These are phyloP conservation scores for Schizosaccharomyces lindneri DNA, from an alignment of 805 yeast genomes.

Conservation along the genomic window DNA sequence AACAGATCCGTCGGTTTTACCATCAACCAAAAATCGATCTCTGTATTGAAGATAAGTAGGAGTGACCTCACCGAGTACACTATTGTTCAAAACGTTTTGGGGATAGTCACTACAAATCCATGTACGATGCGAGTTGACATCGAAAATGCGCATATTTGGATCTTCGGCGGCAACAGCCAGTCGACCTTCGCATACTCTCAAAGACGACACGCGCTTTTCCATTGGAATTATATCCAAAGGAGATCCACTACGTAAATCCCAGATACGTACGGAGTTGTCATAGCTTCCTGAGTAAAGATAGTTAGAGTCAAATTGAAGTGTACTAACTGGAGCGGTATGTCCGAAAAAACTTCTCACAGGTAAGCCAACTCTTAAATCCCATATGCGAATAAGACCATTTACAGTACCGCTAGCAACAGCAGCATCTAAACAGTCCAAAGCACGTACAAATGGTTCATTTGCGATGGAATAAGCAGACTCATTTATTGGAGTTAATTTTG, in stretches of 20 bases:
- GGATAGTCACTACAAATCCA: slow-evolving; percentile 20
- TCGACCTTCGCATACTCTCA: slow-evolving; percentile 34
- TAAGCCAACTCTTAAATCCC: slow-evolving; percentile 54
- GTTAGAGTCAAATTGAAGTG: slow-evolving; percentile 42
- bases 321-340: slow-evolving; percentile 43
- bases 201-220: slow-evolving; percentile 26
- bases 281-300: slow-evolving; percentile 37
- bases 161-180: slow-evolving; percentile 31
- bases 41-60: slow-evolving; percentile 25
- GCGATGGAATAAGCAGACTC: background rate
- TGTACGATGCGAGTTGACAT: slow-evolving; percentile 28
- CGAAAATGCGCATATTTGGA: slow-evolving; percentile 29
- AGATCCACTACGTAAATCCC: slow-evolving; percentile 52
- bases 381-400: slow-evolving; percentile 48
- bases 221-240: slow-evolving; percentile 37
- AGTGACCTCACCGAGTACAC: background rate
- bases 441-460: slow-evolving; percentile 25
- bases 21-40: slow-evolving; percentile 44
- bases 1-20: slow-evolving; percentile 32
- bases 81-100: background rate
- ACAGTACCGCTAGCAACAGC: slow-evolving; percentile 59
- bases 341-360: slow-evolving; percentile 37
- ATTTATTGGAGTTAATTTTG: background rate
- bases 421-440: slow-evolving; percentile 46
- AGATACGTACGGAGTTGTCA: slow-evolving; percentile 38